Evolutionary conservation across 75 land plant species (phyloP).

Genomic region (Cupressus sempervirens): DNA sequence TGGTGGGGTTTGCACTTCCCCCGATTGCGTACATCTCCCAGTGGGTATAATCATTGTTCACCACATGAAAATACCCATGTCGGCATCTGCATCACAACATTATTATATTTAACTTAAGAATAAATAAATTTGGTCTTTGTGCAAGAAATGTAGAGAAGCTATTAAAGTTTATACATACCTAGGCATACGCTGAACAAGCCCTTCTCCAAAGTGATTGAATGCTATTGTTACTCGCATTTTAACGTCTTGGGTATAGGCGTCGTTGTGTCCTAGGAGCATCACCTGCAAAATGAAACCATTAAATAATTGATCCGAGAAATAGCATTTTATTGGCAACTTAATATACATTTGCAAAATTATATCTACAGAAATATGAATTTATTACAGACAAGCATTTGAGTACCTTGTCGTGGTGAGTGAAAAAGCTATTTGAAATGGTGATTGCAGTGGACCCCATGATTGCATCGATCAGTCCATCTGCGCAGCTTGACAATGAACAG

Average conservation of each 20-base stretch:
- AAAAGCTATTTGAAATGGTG: constrained; percentile 79
- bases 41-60: constrained; percentile 86
- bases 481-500: constrained; percentile 59
- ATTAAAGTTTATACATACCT: constrained; percentile 31
- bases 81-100: constrained; percentile 53
- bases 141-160: too few species aligned
- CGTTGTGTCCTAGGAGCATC: constrained; percentile 63
- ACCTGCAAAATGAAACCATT: constrained; percentile 39
- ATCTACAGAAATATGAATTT: neutral
- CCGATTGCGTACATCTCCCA: constrained; percentile 98
- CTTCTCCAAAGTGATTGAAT: constrained; percentile 72
- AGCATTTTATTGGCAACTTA: too few species aligned
- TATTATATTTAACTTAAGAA: neutral
- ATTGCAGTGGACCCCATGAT: constrained; percentile 70
- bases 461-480: constrained; percentile 81
- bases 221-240: constrained; percentile 77
- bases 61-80: constrained; percentile 84
- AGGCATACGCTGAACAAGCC: constrained; percentile 77
- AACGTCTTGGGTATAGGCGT: constrained; percentile 44
- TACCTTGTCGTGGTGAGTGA: constrained; percentile 87
- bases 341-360: too few species aligned
- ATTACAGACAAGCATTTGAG: neutral
- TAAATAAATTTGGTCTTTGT: neutral
- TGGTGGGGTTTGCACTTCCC: constrained; percentile 84
- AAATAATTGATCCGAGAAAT: neutral